A percentile compares a stretch with the other conserved stretches of the same genome.
Evolutionary conservation across 371 early-diverging fungal species (phyloP).

Genomic region (Syncephalis fuscata): DNA sequence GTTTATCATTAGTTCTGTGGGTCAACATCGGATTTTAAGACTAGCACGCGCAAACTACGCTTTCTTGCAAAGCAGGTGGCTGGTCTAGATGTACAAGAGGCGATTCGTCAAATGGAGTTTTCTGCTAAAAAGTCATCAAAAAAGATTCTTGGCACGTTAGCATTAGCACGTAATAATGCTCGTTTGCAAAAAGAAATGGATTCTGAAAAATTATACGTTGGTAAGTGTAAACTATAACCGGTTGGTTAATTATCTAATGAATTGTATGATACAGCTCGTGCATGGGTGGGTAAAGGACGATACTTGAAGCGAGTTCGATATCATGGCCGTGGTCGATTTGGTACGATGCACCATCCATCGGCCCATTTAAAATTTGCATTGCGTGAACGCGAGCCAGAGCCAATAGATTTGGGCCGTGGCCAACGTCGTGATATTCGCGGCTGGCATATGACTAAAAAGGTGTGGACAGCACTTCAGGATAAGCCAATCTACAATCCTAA

Average conservation of each 20-base stretch:
- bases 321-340: conserved; percentile 72
- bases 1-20: conserved; percentile 28
- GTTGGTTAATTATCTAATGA: not conserved
- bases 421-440: conserved; percentile 26
- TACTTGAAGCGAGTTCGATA: conserved; percentile 44
- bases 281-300: conserved; percentile 82
- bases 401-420: conserved; percentile 12
- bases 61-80: conserved; percentile 74
- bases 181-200: conserved; percentile 48
- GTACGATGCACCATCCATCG: conserved; percentile 55
- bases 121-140: conserved; percentile 61
- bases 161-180: conserved; percentile 56
- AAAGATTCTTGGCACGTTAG: conserved; percentile 47
- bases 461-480: conserved; percentile 53
- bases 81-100: conserved; percentile 58
- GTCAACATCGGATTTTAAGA: conserved; percentile 54
- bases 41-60: conserved; percentile 64
- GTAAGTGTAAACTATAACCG: conserved; percentile 8
- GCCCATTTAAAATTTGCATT: conserved; percentile 74
- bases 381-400: conserved; percentile 28
- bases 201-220: conserved; percentile 30
- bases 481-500: conserved; percentile 66
- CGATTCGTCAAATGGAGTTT: conserved; percentile 76
- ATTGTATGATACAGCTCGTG: conserved; percentile 26
- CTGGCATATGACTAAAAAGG: conserved; percentile 36